Conservation (phyloP, 2,329 filamentous ascomycete genomes). For the Cytospora leucostoma region DNA sequence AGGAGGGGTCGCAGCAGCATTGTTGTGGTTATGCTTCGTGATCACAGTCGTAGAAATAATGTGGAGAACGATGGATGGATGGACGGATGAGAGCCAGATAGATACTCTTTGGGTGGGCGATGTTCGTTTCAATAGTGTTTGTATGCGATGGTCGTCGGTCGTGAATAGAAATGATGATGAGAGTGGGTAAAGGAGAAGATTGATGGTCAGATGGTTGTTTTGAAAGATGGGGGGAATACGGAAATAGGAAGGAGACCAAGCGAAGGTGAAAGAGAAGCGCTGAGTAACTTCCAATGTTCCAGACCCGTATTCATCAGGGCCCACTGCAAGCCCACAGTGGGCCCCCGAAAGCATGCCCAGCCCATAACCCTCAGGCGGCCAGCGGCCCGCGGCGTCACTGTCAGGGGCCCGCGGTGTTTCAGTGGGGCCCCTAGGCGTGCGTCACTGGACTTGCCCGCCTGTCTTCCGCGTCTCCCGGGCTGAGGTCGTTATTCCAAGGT, state of each 20-base stretch:
- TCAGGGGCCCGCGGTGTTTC: not conserved
- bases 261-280: not conserved
- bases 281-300: not conserved
- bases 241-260: not conserved
- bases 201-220: not conserved
- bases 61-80: not conserved
- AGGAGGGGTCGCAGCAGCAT: constrained; percentile 48
- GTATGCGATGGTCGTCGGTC: not conserved
- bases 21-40: constrained; percentile 8
- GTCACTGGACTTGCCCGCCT: not conserved
- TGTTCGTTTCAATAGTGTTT: not conserved
- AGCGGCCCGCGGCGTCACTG: not conserved
- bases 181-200: not conserved
- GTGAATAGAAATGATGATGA: not conserved
- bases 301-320: not conserved
- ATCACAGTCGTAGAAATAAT: not conserved
- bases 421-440: not conserved
- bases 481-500: not conserved
- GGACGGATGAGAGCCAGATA: not conserved
- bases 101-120: not conserved
- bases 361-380: not conserved
- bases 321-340: not conserved
- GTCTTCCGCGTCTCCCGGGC: not conserved
- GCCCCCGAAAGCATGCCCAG: not conserved
- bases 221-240: not conserved